A percentile compares a stretch with the other conserved stretches of the same genome.
Evolutionary conservation across 441 rosid species (phyloP).

Genomic region (Gossypium aridum): DNA sequence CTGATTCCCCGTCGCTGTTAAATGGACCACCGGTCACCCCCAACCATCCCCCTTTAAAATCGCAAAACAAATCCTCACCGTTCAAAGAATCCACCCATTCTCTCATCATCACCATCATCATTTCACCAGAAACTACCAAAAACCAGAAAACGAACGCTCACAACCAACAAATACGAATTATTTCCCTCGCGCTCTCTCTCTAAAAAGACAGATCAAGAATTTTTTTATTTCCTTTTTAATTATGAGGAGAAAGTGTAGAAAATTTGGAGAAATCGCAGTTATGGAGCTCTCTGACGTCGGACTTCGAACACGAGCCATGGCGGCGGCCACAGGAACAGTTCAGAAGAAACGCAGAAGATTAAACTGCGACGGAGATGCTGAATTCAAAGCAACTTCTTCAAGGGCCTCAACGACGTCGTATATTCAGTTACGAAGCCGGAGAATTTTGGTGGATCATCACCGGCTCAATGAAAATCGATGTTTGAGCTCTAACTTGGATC

Average conservation of each 20-base stretch:
- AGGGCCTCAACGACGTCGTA: slow-evolving; percentile 14
- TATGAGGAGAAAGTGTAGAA: slow-evolving; percentile 39
- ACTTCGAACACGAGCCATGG: slow-evolving; percentile 27
- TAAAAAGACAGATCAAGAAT: background rate
- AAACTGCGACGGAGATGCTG: slow-evolving; percentile 8
- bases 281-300: slow-evolving; percentile 33
- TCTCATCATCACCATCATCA: slow-evolving; percentile 15
- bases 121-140: slow-evolving; percentile 9
- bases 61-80: slow-evolving; percentile 34
- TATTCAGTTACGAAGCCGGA: slow-evolving; percentile 36
- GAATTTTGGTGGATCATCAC: slow-evolving; percentile 19
- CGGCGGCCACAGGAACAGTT: slow-evolving; percentile 9
- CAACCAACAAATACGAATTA: slow-evolving; percentile 7
- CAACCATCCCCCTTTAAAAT: slow-evolving; percentile 13
- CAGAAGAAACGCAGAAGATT: slow-evolving; percentile 33
- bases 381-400: slow-evolving; percentile 18
- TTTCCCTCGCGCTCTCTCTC: background rate
- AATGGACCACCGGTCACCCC: slow-evolving; percentile 41
- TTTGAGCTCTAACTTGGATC: slow-evolving; percentile 24
- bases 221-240: background rate
- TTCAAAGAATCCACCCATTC: slow-evolving; percentile 19
- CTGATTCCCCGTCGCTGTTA: slow-evolving; percentile 55
- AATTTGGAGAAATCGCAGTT: slow-evolving; percentile 23
- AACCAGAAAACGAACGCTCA: slow-evolving; percentile 11
- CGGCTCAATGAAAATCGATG: slow-evolving; percentile 20